Evolutionary conservation across 352 stramenopile species (phyloP), one percentile per base, ranked within the genome.

Genomic region (Phytophthora rubi): DNA sequence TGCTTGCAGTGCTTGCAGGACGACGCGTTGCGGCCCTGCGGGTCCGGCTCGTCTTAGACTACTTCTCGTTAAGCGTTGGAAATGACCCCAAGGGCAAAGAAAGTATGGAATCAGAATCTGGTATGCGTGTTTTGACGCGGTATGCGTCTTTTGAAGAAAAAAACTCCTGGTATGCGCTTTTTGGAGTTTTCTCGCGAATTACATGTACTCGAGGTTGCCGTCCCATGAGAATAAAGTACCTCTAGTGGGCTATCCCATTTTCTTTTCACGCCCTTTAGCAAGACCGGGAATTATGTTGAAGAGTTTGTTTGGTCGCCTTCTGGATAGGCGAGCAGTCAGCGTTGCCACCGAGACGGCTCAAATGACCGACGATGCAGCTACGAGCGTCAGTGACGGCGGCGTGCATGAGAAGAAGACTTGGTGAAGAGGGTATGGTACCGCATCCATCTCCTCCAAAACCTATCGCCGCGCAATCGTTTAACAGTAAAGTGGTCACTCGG

Each of bases 271-370:
- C 9, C 32, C 32, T 8, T 37, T 37, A 37, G 32, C 32, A 37
- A 37, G 26, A 18, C 8, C 39, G 39, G 21, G 8, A 6, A 18
- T 21, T 16, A 18, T 49, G 12, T 49, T 49, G 42, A 49, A 23
- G 42, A n/a, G 42, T 49, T 30, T 49, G 42, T 26, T 1, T 26
- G 37, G 33, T 12, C 13, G 3, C 12, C 30, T 37, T 65, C 30
- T 66, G 64, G 56, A 71, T 53, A 71, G 64, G 48, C 48, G 55
- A 51, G 57, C 28, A 26, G 47, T 37, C 15, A 9, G 26, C 32
- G 21, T n/a, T 26, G 45, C 54, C 63, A 66, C 48, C 49, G 47
- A 65, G 45, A 52, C 62, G 18, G n/a, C 12, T 57, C 55, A 3
- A 44, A 28, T 28, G 61, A 68, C 56, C 52, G 53, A 39, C 52